Percentiles rank a stretch among this genome's conserved stretches.
Conservation (phyloP, 2,329 filamentous ascomycete genomes). For the Phyllosticta citrichinensis region DNA sequence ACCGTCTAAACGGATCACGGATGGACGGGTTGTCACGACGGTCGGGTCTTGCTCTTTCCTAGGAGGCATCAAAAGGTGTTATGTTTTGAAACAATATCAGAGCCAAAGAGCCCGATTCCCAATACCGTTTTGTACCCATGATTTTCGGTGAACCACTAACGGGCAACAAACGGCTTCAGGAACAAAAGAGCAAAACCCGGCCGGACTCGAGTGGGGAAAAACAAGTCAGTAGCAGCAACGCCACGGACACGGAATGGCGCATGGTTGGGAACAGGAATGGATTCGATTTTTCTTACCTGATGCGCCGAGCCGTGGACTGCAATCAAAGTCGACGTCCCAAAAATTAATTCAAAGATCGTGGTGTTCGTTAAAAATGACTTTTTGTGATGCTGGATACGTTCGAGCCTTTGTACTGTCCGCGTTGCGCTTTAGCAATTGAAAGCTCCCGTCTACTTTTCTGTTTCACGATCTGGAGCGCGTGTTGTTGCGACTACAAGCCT, state of each 20-base stretch:
- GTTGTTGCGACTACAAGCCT: not conserved
- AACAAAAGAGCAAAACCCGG: not conserved
- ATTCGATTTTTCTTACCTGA: not conserved
- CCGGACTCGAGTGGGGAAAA: slow-evolving; percentile 1
- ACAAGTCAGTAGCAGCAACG: not conserved
- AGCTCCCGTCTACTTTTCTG: not conserved
- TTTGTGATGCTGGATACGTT: no score
- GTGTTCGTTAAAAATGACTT: not conserved
- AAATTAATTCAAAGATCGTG: not conserved
- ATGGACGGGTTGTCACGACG: slow-evolving; percentile 19
- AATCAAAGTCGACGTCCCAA: not conserved
- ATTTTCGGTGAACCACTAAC: slow-evolving; percentile 3
- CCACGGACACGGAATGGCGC: not conserved
- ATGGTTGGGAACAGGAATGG: not conserved
- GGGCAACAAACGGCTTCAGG: slow-evolving; percentile 1
- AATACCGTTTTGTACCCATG: slow-evolving; percentile 5
- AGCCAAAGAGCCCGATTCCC: slow-evolving; percentile 10
- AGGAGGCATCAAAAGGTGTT: slow-evolving; percentile 34
- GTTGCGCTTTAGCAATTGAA: not conserved
- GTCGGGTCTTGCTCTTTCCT: slow-evolving; percentile 15
- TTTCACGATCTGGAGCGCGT: not conserved
- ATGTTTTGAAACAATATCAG: slow-evolving; percentile 11
- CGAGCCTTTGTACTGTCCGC: no score
- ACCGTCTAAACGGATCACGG: slow-evolving; percentile 60
- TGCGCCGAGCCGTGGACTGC: not conserved